These are phyloP conservation scores for Haematococcus sp. DNA, from an alignment of 139 green algal genomes.

Conservation along the genomic window DNA sequence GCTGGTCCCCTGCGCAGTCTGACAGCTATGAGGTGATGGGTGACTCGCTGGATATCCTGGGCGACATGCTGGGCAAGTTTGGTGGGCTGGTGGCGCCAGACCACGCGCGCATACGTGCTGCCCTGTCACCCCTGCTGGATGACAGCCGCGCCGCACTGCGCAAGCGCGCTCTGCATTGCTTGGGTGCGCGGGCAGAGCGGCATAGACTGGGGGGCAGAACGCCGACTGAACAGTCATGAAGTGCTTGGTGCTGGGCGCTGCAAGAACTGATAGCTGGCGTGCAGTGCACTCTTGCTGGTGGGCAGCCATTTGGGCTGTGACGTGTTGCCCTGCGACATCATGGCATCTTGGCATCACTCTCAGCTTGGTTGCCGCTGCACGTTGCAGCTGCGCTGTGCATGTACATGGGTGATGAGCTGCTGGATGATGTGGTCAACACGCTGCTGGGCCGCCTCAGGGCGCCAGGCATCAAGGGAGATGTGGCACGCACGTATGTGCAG, in stretches of 20 bases:
- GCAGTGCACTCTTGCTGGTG: too few relatives aligned
- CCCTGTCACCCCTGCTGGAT: constrained; percentile 69
- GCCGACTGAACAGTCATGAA: too few relatives aligned
- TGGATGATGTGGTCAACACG: constrained; percentile 44
- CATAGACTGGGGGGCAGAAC: not conserved
- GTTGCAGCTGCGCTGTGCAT: constrained; percentile 63
- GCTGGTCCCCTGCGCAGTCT: too few relatives aligned
- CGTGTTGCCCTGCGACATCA: too few relatives aligned
- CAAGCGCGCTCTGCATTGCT: constrained; percentile 66
- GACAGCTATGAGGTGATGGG: constrained; percentile 25
- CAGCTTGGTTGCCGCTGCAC: too few relatives aligned
- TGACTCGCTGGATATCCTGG: constrained; percentile 75
- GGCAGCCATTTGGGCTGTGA: too few relatives aligned
- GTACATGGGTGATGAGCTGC: constrained; percentile 54
- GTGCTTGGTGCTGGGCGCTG: too few relatives aligned
- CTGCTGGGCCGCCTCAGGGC: constrained; percentile 58
- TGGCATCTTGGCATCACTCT: too few relatives aligned
- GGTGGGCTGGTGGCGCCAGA: constrained; percentile 53
- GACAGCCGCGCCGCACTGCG: constrained; percentile 55
- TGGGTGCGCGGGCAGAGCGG: constrained; percentile 40
- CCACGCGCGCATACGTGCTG: constrained; percentile 42
- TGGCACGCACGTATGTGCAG: constrained; percentile 70
- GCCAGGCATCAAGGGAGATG: constrained; percentile 53
- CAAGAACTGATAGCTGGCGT: too few relatives aligned
- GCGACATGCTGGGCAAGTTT: constrained; percentile 64